Percentiles rank a stretch among this genome's conserved stretches.
Evolutionary conservation across 2,329 filamentous ascomycete species (phyloP).

Genomic region (Trichoderma sp.): DNA sequence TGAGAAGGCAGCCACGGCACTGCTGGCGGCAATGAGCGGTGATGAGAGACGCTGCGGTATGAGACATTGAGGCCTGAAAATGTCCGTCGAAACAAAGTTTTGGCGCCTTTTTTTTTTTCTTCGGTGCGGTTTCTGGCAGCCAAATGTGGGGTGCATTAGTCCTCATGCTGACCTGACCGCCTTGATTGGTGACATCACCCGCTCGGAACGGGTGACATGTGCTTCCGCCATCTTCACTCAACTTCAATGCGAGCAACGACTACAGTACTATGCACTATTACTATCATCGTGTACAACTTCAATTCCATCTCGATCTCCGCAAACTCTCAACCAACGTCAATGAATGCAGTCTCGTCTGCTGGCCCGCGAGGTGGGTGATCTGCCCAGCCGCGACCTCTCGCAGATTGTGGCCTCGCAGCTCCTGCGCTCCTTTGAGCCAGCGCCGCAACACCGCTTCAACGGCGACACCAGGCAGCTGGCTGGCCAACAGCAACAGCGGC

Average conservation of each 20-base stretch:
- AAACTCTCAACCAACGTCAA: slow-evolving; percentile 28
- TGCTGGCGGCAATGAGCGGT: neutral
- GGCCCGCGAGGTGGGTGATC: slow-evolving; percentile 71
- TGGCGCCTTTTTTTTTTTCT: neutral
- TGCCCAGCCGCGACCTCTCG: slow-evolving; percentile 65
- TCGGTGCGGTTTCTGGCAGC: slow-evolving; percentile 8
- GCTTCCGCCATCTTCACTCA: slow-evolving; percentile 4
- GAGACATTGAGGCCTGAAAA: neutral
- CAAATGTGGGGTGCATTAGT: slow-evolving; percentile 28
- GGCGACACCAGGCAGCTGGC: slow-evolving; percentile 44
- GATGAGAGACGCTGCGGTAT: neutral
- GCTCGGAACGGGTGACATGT: neutral
- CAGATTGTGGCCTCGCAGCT: slow-evolving; percentile 66
- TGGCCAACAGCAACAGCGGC: neutral
- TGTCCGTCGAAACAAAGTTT: slow-evolving; percentile 23
- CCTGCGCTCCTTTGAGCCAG: slow-evolving; percentile 68
- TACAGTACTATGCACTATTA: too few relatives aligned
- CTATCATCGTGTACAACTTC: too few relatives aligned
- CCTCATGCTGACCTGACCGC: slow-evolving; percentile 9
- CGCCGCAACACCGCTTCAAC: slow-evolving; percentile 69
- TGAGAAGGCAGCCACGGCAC: neutral
- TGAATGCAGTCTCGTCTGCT: slow-evolving; percentile 75
- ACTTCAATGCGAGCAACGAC: neutral
- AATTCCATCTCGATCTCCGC: neutral
- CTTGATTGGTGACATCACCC: slow-evolving; percentile 24